Evolutionary conservation across 2,329 filamentous ascomycete species (phyloP), one percentile per base, ranked within the genome.

Genomic region (Talaromyces verruculosus): DNA sequence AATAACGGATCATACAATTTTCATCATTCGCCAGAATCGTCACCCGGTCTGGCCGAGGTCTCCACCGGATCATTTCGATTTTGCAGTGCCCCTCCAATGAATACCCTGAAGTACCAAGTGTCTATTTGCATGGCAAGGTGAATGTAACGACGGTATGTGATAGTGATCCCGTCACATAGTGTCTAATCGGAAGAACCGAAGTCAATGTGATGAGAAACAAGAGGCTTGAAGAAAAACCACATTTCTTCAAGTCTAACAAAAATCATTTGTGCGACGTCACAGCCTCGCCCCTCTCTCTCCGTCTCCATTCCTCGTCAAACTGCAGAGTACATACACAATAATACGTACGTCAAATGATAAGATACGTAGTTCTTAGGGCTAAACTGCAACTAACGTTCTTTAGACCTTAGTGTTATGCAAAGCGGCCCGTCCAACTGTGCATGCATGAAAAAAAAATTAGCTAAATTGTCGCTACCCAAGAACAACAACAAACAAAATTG

Each of bases 391-490:
- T 60, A 60, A 43, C 57, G 37, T 45, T 15, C 37, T 60, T 45
- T 60, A 30, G 57, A 28, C 39, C 57, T 62, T 62, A 62, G 60
- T 62, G 43, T 49, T 64, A 65, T 63, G 64, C 64, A 66, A 63
- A 62, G 64, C 64, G 64, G 64, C 64, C 64, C 64, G 64, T 66
- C 41, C 64, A 62, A 58, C 59, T 49, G 39, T 58, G 64, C 64
- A 66, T 66, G 59, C 49, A 62, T 65, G 30, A 41, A 15, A 30
- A 55, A 43, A 57, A 45, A 33, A 7, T 47, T n/a, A 25, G 28
- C 22, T 47, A 25, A 43, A 33, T 17, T 47, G 37, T 60, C 37
- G 57, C 57, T 45, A 60, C 57, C 57, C 57, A 60, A 60, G 33
- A 39, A 45, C 37, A 33, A 60, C 57, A 13, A 25, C 3, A 43